A percentile compares a stretch with the other conserved stretches of the same genome.
phyloP scores from a whole-genome alignment of 768 basidiomycete genomes.

The Naematelia encephala region DNA sequence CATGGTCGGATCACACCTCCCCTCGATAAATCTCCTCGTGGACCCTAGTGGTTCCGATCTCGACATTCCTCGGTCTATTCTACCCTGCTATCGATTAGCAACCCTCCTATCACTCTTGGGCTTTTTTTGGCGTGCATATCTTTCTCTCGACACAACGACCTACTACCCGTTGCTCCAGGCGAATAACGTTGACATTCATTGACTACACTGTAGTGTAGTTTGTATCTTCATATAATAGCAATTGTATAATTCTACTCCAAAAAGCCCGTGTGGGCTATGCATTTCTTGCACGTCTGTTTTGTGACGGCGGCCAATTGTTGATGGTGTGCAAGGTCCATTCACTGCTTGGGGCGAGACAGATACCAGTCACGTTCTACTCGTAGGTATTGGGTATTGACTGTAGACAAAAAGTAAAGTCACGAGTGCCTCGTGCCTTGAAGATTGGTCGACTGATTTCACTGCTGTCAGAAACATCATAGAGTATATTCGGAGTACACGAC shows the following conservation, averaged over 20 bases:
- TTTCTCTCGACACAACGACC: not conserved
- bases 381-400: too few relatives aligned
- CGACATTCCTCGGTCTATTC: not conserved
- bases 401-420: too few relatives aligned
- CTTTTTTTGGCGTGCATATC: not conserved
- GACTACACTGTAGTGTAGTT: too few relatives aligned
- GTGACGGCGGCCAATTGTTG: not conserved
- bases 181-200: too few relatives aligned
- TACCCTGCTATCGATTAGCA: not conserved
- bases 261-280: not conserved
- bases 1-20: too few relatives aligned
- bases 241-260: not conserved
- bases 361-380: too few relatives aligned
- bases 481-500: too few relatives aligned
- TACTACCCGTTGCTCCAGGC: too few relatives aligned
- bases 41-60: not conserved
- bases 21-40: too few relatives aligned
- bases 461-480: not conserved
- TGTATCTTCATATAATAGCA: too few relatives aligned
- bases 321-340: not conserved
- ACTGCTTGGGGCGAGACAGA: too few relatives aligned
- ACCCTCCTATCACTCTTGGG: not conserved
- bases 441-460: not conserved
- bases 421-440: not conserved
- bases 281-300: not conserved